Conservation (phyloP, 2,329 filamentous ascomycete species). For the Berkeleyomyces basicola region DNA sequence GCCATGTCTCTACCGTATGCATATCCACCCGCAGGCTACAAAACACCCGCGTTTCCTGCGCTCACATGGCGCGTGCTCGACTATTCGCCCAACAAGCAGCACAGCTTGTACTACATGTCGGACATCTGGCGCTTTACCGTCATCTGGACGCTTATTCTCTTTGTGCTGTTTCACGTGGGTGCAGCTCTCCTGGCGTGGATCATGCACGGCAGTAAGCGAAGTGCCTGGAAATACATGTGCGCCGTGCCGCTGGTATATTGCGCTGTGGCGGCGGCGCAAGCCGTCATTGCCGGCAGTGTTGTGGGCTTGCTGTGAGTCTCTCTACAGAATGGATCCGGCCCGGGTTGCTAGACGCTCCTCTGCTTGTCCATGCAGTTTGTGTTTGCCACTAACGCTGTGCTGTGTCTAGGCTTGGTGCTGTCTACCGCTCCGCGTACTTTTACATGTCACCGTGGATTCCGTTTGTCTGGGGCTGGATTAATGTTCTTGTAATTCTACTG, state of each 20-base stretch:
- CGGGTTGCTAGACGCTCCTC: not conserved
- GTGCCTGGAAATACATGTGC: slow-evolving; percentile 49
- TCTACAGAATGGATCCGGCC: not conserved
- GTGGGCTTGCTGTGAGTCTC: slow-evolving; percentile 57
- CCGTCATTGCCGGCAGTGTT: slow-evolving; percentile 62
- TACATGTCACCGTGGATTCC: slow-evolving; percentile 92
- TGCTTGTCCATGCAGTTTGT: not conserved
- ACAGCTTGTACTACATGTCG: slow-evolving; percentile 52
- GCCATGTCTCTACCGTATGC: too few relatives aligned
- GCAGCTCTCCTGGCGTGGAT: slow-evolving; percentile 55
- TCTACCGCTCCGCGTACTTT: slow-evolving; percentile 71
- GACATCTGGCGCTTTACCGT: slow-evolving; percentile 83
- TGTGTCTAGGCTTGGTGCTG: slow-evolving; percentile 48
- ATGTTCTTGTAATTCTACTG: slow-evolving; percentile 63
- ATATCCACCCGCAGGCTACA: slow-evolving; percentile 37
- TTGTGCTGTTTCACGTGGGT: slow-evolving; percentile 55
- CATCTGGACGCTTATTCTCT: slow-evolving; percentile 71
- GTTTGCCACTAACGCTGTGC: not conserved
- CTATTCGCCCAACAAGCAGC: slow-evolving; percentile 25
- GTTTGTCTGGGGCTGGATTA: slow-evolving; percentile 74
- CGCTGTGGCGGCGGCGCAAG: slow-evolving; percentile 58
- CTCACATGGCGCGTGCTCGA: slow-evolving; percentile 55
- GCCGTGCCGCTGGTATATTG: slow-evolving; percentile 54
- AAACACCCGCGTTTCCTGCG: slow-evolving; percentile 58
- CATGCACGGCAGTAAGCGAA: slow-evolving; percentile 47